Evolutionary conservation across 2,329 filamentous ascomycete genomes (phyloP).

Genomic region (Apiospora sp.): DNA sequence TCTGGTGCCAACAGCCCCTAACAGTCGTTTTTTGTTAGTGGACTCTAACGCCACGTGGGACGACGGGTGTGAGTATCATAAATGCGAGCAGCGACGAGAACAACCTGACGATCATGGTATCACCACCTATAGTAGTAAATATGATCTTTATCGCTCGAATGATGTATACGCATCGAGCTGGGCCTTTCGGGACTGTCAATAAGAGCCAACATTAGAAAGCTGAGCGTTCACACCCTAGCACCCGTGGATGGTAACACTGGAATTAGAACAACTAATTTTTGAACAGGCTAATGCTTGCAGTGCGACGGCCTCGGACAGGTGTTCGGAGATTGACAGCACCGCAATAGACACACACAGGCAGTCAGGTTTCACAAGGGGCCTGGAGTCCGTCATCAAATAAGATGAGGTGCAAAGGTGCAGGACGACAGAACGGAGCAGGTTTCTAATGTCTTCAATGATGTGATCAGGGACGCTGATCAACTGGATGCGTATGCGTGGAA

Average conservation of each 20-base stretch:
- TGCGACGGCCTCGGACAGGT: background rate
- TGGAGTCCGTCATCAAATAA: background rate
- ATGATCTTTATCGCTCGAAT: background rate
- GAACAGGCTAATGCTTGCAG: background rate
- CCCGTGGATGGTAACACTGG: background rate
- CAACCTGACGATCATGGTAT: background rate
- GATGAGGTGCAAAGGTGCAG: background rate
- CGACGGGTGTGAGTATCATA: background rate
- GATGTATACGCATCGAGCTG: background rate
- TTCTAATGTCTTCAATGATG: conserved; percentile 8
- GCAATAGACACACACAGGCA: background rate
- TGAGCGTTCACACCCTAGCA: background rate
- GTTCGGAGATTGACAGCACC: conserved; percentile 12
- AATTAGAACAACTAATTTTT: background rate
- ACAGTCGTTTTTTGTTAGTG: background rate
- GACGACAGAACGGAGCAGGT: background rate
- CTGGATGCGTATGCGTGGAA: background rate
- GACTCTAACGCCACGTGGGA: conserved; percentile 13
- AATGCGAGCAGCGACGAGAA: background rate
- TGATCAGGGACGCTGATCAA: conserved; percentile 3
- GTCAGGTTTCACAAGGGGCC: background rate
- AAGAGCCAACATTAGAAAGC: background rate
- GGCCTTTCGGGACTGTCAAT: background rate
- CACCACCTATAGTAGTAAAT: background rate
- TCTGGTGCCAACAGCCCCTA: background rate